These are phyloP conservation scores for Stephania cephalantha DNA, from an alignment of 164 flowering plant species.

Conservation along the genomic window DNA sequence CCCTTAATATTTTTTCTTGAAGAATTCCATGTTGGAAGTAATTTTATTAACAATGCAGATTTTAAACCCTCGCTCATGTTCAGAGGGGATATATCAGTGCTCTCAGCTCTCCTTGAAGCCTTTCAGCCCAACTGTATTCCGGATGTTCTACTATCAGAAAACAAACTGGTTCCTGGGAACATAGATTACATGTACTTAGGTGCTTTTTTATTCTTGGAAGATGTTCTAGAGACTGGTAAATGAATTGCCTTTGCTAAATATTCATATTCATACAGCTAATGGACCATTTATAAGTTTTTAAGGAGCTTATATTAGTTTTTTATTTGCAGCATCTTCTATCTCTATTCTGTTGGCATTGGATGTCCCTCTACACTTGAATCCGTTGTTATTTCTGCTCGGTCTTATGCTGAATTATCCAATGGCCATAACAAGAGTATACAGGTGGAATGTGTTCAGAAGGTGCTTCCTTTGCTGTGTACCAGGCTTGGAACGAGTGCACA, in stretches of 20 bases:
- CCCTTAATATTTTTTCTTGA: constrained; percentile 4
- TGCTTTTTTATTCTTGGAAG: constrained; percentile 56
- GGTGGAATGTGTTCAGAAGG: constrained; percentile 19
- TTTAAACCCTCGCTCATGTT: constrained; percentile 41
- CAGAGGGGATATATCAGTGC: constrained; percentile 32
- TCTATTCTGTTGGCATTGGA: constrained; percentile 63
- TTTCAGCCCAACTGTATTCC: constrained; percentile 46
- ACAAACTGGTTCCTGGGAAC: constrained; percentile 45
- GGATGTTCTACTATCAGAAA: constrained; percentile 29
- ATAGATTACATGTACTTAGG: constrained; percentile 57
- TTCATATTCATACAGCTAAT: background rate
- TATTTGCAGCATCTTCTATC: constrained; percentile 54
- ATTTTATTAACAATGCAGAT: constrained; percentile 35
- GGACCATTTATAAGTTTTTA: constrained; percentile 1
- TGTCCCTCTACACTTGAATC: constrained; percentile 53
- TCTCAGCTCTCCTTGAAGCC: constrained; percentile 48
- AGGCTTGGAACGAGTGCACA: constrained; percentile 54
- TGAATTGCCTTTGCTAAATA: constrained; percentile 4
- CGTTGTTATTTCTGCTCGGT: constrained; percentile 36
- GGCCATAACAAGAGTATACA: constrained; percentile 23
- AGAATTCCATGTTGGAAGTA: too few relatives aligned
- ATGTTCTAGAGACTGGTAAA: constrained; percentile 44
- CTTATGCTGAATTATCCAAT: constrained; percentile 23
- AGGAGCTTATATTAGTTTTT: constrained; percentile 8
- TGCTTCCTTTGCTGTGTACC: constrained; percentile 34